Evolutionary conservation across 2,329 filamentous ascomycete genomes (phyloP).

Genomic region (Colletotrichum sp.): DNA sequence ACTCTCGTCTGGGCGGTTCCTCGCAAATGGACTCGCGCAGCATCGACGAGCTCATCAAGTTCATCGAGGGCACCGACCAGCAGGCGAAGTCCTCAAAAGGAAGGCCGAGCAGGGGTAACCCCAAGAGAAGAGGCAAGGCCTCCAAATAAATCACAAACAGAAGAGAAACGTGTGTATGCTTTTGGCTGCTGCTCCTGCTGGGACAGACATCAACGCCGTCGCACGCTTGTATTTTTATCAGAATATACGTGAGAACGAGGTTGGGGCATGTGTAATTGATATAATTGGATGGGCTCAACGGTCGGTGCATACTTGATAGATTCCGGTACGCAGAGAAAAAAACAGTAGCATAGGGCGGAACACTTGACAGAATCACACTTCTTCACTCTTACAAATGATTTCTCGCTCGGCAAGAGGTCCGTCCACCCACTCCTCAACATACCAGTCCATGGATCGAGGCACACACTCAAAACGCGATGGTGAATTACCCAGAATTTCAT

Average conservation of each 20-base stretch:
- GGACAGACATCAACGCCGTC: not conserved
- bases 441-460: not conserved
- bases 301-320: slow-evolving; percentile 3
- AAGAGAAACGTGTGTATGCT: not conserved
- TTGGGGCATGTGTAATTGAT: slow-evolving; percentile 2
- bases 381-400: slow-evolving; percentile 6
- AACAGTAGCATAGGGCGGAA: not conserved
- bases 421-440: not conserved
- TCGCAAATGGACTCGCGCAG: slow-evolving; percentile 73
- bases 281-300: not conserved
- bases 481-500: not conserved
- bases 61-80: slow-evolving; percentile 80
- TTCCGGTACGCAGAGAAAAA: not conserved
- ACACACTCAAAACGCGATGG: not conserved
- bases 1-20: slow-evolving; percentile 23
- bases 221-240: not conserved
- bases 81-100: slow-evolving; percentile 59
- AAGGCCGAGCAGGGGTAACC: slow-evolving; percentile 56
- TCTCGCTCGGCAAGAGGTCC: not conserved
- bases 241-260: not conserved
- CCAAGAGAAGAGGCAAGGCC: slow-evolving; percentile 53
- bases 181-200: not conserved
- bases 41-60: slow-evolving; percentile 92
- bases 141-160: slow-evolving; percentile 2
- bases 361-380: slow-evolving; percentile 5